Conservation (phyloP, 495 filamentous ascomycete genomes). For the Penicillium riverlandense region DNA sequence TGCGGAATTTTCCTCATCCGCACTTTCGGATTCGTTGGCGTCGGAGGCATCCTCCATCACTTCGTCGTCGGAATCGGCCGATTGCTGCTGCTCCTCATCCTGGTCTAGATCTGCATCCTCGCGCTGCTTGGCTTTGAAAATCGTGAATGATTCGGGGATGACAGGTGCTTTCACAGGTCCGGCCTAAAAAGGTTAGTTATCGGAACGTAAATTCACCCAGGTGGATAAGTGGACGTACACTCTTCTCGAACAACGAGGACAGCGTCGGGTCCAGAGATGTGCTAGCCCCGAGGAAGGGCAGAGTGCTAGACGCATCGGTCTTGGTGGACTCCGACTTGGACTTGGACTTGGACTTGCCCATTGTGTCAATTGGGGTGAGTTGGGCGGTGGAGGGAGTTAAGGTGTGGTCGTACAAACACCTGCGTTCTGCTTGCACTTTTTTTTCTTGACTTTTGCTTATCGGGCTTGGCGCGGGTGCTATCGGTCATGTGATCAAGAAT, state of each 20-base stretch:
- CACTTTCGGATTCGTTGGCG: slow-evolving; percentile 20
- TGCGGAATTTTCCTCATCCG: slow-evolving; percentile 27
- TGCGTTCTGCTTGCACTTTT: slow-evolving; percentile 9
- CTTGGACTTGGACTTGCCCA: slow-evolving; percentile 9
- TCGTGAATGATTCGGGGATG: slow-evolving; percentile 29
- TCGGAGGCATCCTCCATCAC: slow-evolving; percentile 39
- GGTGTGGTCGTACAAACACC: not conserved
- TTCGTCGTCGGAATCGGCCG: slow-evolving; percentile 33
- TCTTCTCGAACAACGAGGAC: slow-evolving; percentile 72
- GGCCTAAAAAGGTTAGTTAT: slow-evolving; percentile 37
- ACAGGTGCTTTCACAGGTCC: slow-evolving; percentile 58
- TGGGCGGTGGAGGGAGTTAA: slow-evolving; percentile 5
- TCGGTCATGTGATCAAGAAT: not conserved
- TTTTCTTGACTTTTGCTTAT: slow-evolving; percentile 23
- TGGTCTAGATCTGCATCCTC: slow-evolving; percentile 16
- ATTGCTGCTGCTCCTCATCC: slow-evolving; percentile 33
- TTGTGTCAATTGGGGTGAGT: not conserved
- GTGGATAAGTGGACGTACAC: slow-evolving; percentile 49
- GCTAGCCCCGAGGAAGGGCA: slow-evolving; percentile 30
- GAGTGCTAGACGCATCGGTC: slow-evolving; percentile 11
- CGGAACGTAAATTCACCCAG: not conserved
- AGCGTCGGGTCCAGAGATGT: slow-evolving; percentile 63
- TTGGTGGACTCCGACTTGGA: slow-evolving; percentile 27
- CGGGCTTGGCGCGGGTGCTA: slow-evolving; percentile 18
- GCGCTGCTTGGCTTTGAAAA: slow-evolving; percentile 14